Evolutionary conservation across 179 eudicot species (phyloP), one percentile per base, ranked within the genome.

Genomic region (Camellia oleifera): DNA sequence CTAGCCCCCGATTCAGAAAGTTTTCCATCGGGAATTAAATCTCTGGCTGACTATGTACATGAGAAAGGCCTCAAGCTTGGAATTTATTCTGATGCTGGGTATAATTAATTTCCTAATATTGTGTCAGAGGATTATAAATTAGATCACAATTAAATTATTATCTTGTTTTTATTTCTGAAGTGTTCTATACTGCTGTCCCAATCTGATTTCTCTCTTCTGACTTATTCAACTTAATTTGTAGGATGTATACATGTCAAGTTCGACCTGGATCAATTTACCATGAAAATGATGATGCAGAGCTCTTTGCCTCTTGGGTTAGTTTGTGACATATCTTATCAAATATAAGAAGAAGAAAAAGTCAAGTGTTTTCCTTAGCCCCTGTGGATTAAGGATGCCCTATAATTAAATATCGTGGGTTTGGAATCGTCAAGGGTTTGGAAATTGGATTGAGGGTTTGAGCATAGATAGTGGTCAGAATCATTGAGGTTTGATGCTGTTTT

Each of bases 11-110:
- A 96, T 78, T 85, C 91, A 40, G 87, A 89, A 85, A 88, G 93
- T 44, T 96, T 96, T 72, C 97, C 97, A 8, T 94, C 98, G 3
- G 99, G 98, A 81, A 89, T 94, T 70, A 90, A 89, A 88, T 89
- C 90, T 77, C 93, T 96, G 82, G 96, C 98, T 63, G 98, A 94
- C 81, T 96, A 96, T 88, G 91, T 96, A 77, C 98, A 96, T 81
- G 88, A 79, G 9, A 92, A 94, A 88, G 97, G 90, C 68, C 93
- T 94, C 80, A 94, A 96, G 89, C 94, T 96, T 67, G 99, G 98
- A 72, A 91, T 96, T 81, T 94, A 96, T 81, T 96, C 98, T 74
- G 97, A 92, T 89, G 99, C 99, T 84, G 99, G 98, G 99, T 94
- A 94, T 65, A 90, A 57, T 44, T 44, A 73, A 12, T 74, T 74